These are phyloP conservation scores for Effrenium voratum DNA, from an alignment of 73 alveolate species.

Conservation along the genomic window DNA sequence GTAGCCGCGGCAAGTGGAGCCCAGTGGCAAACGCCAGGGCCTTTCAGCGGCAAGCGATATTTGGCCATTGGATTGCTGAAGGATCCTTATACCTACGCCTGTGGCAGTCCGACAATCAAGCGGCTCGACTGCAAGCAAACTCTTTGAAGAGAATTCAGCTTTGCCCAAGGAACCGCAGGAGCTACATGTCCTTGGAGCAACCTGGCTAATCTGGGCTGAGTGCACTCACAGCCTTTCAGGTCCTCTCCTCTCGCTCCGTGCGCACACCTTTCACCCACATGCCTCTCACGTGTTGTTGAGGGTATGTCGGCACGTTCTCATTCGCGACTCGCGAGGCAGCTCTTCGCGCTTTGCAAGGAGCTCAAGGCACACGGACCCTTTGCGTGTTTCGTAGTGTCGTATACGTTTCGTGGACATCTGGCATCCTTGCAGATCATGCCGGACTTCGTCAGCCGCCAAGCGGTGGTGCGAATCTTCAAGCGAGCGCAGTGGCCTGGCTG, in stretches of 20 bases:
- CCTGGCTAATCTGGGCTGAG: neutral
- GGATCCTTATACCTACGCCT: slow-evolving; percentile 84
- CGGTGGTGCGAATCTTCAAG: slow-evolving; percentile 79
- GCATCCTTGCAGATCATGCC: slow-evolving; percentile 45
- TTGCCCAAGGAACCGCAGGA: slow-evolving; percentile 51
- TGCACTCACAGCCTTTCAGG: neutral
- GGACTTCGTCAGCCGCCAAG: slow-evolving; percentile 67
- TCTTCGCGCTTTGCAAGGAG: slow-evolving; percentile 54
- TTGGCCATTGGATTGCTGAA: neutral
- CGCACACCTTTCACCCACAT: neutral
- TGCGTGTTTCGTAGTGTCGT: neutral
- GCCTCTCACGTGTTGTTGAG: too few species aligned
- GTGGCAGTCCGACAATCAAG: slow-evolving; percentile 83
- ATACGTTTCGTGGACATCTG: neutral
- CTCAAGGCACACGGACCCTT: neutral
- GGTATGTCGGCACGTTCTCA: too few species aligned
- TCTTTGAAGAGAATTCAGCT: neutral
- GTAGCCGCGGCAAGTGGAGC: slow-evolving; percentile 82
- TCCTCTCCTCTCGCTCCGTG: neutral
- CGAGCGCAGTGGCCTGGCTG: slow-evolving; percentile 54
- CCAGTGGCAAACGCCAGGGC: neutral
- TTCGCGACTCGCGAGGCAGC: slow-evolving; percentile 28
- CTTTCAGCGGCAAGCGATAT: neutral
- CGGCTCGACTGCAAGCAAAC: neutral
- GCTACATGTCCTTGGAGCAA: slow-evolving; percentile 66